A percentile compares a stretch with the other conserved stretches of the same genome.
Evolutionary conservation across 2,329 filamentous ascomycete species (phyloP).

Genomic region (Emmonsiellopsis sp.): DNA sequence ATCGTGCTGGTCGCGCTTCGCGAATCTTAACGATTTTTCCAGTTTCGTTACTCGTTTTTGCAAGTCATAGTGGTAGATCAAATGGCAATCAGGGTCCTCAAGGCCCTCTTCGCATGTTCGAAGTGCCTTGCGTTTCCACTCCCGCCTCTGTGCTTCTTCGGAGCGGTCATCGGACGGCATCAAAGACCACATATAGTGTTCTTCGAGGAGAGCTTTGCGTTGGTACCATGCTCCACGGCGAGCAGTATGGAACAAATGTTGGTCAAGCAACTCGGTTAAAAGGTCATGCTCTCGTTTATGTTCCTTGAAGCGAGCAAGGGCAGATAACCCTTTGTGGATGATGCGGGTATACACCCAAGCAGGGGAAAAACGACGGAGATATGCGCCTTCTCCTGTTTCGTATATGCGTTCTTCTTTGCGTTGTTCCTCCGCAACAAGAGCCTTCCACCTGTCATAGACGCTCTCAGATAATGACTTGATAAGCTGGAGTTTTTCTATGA

Average conservation of each 20-base stretch:
- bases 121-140: constrained; percentile 70
- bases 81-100: constrained; percentile 78
- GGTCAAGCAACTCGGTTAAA: constrained; percentile 63
- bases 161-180: constrained; percentile 39
- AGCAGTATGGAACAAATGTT: constrained; percentile 75
- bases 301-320: constrained; percentile 72
- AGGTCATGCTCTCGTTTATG: constrained; percentile 67
- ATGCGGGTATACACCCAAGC: constrained; percentile 91
- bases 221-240: constrained; percentile 91
- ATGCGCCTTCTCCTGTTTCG: constrained; percentile 74
- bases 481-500: constrained; percentile 53
- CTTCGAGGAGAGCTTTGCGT: constrained; percentile 84
- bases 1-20: constrained; percentile 80
- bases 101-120: constrained; percentile 77
- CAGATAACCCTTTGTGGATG: constrained; percentile 73
- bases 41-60: constrained; percentile 91
- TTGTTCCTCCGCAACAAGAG: constrained; percentile 62
- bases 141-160: constrained; percentile 60
- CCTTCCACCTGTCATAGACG: constrained; percentile 72
- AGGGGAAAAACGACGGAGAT: constrained; percentile 79
- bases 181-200: constrained; percentile 77
- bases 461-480: constrained; percentile 64
- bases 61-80: constrained; percentile 88
- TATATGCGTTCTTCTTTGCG: constrained; percentile 68
- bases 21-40: constrained; percentile 72